Conservation (phyloP, 1,139 yeast genomes). For the Pichia sp. region DNA sequence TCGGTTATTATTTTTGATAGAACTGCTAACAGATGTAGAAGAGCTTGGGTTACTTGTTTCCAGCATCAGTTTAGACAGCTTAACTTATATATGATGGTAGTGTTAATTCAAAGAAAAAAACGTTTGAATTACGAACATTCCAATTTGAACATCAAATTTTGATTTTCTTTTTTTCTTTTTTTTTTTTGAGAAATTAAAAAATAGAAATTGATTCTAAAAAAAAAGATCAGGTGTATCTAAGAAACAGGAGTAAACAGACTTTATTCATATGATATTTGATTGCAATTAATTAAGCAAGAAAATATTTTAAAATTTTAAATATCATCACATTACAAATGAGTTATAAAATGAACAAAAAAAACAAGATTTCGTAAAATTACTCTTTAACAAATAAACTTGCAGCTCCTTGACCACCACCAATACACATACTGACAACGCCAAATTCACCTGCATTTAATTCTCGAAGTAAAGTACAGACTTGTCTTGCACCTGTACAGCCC, state of each 20-base stretch:
- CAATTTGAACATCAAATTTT: not conserved
- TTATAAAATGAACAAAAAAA: no score
- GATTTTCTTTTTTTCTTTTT: not conserved
- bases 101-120: no score
- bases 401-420: constrained; percentile 98
- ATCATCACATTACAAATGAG: not conserved
- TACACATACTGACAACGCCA: constrained; percentile 93
- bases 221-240: no score
- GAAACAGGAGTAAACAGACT: not conserved
- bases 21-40: not conserved
- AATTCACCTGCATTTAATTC: constrained; percentile 74
- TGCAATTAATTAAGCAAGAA: no score
- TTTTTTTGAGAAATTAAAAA: not conserved
- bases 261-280: no score
- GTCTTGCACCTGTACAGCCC: constrained; percentile 95
- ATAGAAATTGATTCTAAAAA: no score
- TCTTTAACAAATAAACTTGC: constrained; percentile 80
- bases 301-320: not conserved
- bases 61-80: not conserved
- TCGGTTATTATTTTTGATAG: not conserved
- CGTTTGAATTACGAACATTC: not conserved
- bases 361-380: constrained; percentile 22
- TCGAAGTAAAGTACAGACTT: constrained; percentile 78
- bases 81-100: no score
- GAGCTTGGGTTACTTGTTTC: not conserved